Conservation (phyloP, 2,329 filamentous ascomycete species). For the Aureobasidium mangrovei region DNA sequence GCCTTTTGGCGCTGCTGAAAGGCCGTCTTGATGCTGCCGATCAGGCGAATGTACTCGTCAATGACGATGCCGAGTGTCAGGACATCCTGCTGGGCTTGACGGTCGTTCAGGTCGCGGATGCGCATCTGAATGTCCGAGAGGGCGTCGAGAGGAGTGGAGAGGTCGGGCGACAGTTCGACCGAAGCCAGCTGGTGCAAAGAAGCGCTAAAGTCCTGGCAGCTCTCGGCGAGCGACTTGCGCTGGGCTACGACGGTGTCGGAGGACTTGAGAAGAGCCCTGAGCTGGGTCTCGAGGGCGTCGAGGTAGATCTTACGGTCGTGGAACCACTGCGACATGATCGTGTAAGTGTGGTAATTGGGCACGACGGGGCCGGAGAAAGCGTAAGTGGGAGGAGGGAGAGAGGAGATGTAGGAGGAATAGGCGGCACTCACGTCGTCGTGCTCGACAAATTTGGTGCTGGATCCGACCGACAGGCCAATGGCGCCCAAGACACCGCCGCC, state of each 20-base stretch:
- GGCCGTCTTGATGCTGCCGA: constrained; percentile 87
- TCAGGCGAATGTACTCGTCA: constrained; percentile 94
- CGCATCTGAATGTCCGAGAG: constrained; percentile 89
- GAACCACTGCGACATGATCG: constrained; percentile 62
- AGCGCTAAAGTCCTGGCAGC: constrained; percentile 84
- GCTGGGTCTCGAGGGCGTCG: constrained; percentile 83
- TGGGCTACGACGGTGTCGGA: constrained; percentile 90
- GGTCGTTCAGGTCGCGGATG: constrained; percentile 89
- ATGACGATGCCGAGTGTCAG: constrained; percentile 95
- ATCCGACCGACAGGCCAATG: constrained; percentile 69
- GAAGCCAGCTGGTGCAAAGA: constrained; percentile 88
- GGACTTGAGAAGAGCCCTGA: constrained; percentile 82
- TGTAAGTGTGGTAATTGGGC: constrained; percentile 16
- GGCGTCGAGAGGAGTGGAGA: constrained; percentile 82
- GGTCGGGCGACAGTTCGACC: constrained; percentile 80
- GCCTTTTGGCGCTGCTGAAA: constrained; percentile 91
- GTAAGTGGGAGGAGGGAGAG: constrained; percentile 8
- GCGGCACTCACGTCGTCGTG: constrained; percentile 72
- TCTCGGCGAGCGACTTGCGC: constrained; percentile 86
- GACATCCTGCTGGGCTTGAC: constrained; percentile 93
- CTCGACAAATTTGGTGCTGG: constrained; percentile 78
- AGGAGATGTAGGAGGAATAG: constrained; percentile 4
- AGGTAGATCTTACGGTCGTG: constrained; percentile 93
- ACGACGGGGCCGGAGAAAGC: constrained; percentile 1
- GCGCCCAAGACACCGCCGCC: constrained; percentile 55